Evolutionary conservation across 148 eudicot species (phyloP).

Genomic region (Pharnaceum exiguum): DNA sequence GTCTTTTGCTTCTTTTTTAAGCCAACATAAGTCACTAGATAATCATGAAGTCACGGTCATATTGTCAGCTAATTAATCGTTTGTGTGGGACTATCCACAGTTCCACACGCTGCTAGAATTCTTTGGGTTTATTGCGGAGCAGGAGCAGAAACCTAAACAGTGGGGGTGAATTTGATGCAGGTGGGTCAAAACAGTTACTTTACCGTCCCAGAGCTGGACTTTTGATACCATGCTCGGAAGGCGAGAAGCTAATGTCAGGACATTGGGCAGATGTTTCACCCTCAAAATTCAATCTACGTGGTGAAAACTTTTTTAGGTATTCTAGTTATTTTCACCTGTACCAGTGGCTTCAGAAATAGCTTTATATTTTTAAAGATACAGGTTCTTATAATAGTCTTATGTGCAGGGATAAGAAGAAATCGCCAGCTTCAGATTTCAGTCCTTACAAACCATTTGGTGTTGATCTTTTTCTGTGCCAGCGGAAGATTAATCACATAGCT

Average conservation of each 20-base stretch:
- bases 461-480: slow-evolving; percentile 55
- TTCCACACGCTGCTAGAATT: too few relatives aligned
- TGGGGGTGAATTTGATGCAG: slow-evolving; percentile 37
- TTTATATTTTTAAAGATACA: not conserved
- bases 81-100: too few relatives aligned
- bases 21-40: too few relatives aligned
- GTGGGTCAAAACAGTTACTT: slow-evolving; percentile 42
- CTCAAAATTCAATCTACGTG: slow-evolving; percentile 63
- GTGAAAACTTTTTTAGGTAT: slow-evolving; percentile 62
- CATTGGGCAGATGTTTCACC: slow-evolving; percentile 66
- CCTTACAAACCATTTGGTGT: slow-evolving; percentile 75
- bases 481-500: slow-evolving; percentile 79
- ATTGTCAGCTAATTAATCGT: too few relatives aligned
- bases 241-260: slow-evolving; percentile 48
- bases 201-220: slow-evolving; percentile 69
- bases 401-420: slow-evolving; percentile 72
- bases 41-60: too few relatives aligned
- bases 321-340: slow-evolving; percentile 1
- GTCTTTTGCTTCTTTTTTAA: too few relatives aligned
- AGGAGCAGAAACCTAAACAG: too few relatives aligned
- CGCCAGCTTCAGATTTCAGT: slow-evolving; percentile 44
- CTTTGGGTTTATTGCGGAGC: too few relatives aligned
- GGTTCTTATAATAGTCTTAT: not conserved
- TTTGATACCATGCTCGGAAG: slow-evolving; percentile 47
- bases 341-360: not conserved